Conservation (phyloP, 305 asterid species). For the Andrographis paniculata region DNA sequence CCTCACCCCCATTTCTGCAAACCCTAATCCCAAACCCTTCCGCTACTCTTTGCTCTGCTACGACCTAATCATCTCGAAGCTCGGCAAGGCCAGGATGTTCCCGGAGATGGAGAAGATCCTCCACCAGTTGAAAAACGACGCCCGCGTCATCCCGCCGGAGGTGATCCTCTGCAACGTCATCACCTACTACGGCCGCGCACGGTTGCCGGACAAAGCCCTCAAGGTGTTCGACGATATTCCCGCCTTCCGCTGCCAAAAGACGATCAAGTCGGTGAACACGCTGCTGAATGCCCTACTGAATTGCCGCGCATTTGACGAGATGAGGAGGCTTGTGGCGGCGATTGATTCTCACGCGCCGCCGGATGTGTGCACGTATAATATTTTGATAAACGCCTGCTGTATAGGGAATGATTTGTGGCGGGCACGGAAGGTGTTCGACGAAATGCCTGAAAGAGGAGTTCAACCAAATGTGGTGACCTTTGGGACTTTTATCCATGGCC, state of each 20-base stretch:
- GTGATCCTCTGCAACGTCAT: constrained; percentile 57
- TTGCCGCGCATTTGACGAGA: constrained; percentile 42
- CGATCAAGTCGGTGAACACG: constrained; percentile 55
- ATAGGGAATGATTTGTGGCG: constrained; percentile 26
- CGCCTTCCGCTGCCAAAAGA: constrained; percentile 44
- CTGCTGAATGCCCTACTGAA: constrained; percentile 41
- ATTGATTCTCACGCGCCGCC: constrained; percentile 28
- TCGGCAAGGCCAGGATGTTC: constrained; percentile 69
- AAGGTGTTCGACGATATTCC: constrained; percentile 49
- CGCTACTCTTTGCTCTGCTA: constrained; percentile 61
- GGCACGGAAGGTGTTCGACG: constrained; percentile 51
- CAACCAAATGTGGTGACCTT: constrained; percentile 57
- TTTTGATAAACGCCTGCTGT: constrained; percentile 41
- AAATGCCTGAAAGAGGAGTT: constrained; percentile 49
- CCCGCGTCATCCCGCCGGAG: constrained; percentile 46
- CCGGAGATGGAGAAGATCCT: constrained; percentile 48
- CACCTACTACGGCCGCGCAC: constrained; percentile 52
- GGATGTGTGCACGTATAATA: constrained; percentile 59
- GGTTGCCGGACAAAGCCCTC: constrained; percentile 47
- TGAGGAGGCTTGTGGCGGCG: constrained; percentile 26
- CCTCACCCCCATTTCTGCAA: constrained; percentile 47
- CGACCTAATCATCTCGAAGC: constrained; percentile 73
- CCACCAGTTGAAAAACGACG: constrained; percentile 33
- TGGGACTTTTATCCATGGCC: constrained; percentile 60
- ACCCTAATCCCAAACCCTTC: constrained; percentile 37